Evolutionary conservation across 306 rosid species (phyloP).

Genomic region (Canavalia gladiata): DNA sequence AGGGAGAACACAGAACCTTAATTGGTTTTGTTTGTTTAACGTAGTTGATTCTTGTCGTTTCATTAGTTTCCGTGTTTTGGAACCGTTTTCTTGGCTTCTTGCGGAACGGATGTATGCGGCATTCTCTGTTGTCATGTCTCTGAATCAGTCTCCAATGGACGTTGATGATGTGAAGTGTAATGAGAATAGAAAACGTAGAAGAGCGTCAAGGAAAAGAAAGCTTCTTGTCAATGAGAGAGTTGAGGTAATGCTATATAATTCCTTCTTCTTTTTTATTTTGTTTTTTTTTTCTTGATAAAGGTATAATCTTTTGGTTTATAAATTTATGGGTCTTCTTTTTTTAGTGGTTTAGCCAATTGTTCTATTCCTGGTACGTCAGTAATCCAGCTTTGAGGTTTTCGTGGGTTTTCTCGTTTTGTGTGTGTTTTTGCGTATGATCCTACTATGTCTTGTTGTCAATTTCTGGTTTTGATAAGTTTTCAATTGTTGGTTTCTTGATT

Average conservation of each 20-base stretch:
- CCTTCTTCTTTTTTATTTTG: background rate
- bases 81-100: background rate
- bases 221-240: slow-evolving; percentile 51
- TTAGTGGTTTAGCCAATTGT: background rate
- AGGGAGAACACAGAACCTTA: background rate
- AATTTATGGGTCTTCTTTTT: slow-evolving; percentile 1
- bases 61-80: background rate
- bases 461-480: background rate
- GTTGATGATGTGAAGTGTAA: slow-evolving; percentile 9
- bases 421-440: slow-evolving; percentile 19
- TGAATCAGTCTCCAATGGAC: slow-evolving; percentile 47
- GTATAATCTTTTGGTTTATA: background rate
- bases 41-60: background rate
- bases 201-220: slow-evolving; percentile 29
- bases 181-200: slow-evolving; percentile 28
- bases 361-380: background rate
- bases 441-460: slow-evolving; percentile 18
- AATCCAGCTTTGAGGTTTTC: background rate
- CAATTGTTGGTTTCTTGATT: slow-evolving; percentile 4
- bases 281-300: background rate
- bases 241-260: slow-evolving; percentile 51
- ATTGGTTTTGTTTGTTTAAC: slow-evolving; percentile 20
- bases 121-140: background rate
- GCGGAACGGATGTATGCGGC: background rate
- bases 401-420: background rate